Base-by-base conservation (phyloP, 495 filamentous ascomycete genomes). In the Cenococcum geophilum region DNA sequence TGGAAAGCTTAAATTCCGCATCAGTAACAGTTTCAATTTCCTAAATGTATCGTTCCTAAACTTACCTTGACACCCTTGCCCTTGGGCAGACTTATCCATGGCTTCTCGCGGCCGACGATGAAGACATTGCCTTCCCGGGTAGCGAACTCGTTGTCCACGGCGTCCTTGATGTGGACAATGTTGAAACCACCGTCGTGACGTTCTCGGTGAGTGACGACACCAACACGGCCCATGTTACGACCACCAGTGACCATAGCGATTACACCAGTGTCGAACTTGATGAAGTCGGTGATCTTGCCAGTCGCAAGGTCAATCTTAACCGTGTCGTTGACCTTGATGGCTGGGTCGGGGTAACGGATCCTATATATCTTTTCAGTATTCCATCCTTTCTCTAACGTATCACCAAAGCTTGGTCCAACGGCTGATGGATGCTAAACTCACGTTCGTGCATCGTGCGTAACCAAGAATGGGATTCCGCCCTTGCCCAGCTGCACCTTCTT, bases 401-500 rank as follows among this genome's bases (percentile, higher is more conserved):
- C 58, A 85, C 89, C 88, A 91, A 92, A 92, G 82, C 45, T 45
- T 58, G 58, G 59, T 65, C 56, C 55, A 62, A 58, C 58, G 65
- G 58, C 62, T 42, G 62, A 56, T 57, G 51, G 61, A 92, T 88
- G 83, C 86, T 55, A 85, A 77, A 88, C 92, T 93, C 80, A 97
- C 92, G 95, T 98, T 89, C 93, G 86, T 80, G 95, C 93, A 90
- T 98, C 93, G 86, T 97, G 95, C 89, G 95, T 97, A 88, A 97
- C 93, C 89, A 97, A 96, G 89, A 95, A 97, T 89, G 93, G 93
- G 84, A 98, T 93, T 80, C 92, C 93, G 80, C 93, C 95, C 78
- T 89, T 90, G 83, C 93, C 95, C 71, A 98, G 86, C 83, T 98
- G 95, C 47, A 97, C 93, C 69, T 91, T 84, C 89, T 96, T 97